Evolutionary conservation across 345 rosid species (phyloP), one percentile per base, ranked within the genome.

Genomic region (Camelina hispida): DNA sequence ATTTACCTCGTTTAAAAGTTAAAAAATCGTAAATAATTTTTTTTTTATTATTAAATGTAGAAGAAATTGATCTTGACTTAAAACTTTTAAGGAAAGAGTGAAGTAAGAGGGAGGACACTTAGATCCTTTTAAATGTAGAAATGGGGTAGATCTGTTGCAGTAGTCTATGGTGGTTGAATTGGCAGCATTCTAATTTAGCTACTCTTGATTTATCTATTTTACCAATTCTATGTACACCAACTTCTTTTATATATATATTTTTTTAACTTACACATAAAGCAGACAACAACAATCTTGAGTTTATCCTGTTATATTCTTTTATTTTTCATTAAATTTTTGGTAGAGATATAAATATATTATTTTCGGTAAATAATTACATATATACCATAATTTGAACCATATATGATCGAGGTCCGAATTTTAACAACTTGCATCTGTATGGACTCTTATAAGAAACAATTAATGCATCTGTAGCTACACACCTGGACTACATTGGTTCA

Each of bases 61-160:
- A 66, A 66, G 43, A 46, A 72, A 58, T 8, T 47, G 68, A 59
- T 66, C 30, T 38, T 74, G 30, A 38, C 67, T 37, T 71, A 4
- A 69, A 65, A 66, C 42, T 23, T 18, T 37, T 37, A 28, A 38
- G 46, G 62, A 42, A 75, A 10, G 68, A 75, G 79, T 75, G 64
- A 68, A 68, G 79, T 76, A 76, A 61, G 79, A 76, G 74, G 74
- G 69, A 76, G 65, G 76, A 28, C 73, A 68, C 30, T 28, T 28
- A 4, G 4, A 28, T 59, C n/a, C 57, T 61, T 61, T 60, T 75
- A 75, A 68, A 75, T 62, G 62, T 51, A 64, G 68, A 72, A 38
- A 51, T 23, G 40, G 40, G 60, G 43, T 72, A 47, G 34, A 22
- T 67, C 15, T 58, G 66, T 38, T 74, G 66, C 34, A 48, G 43